Evolutionary conservation across 345 rosid species (phyloP), one percentile per base, ranked within the genome.

Genomic region (Gossypium anomalum): DNA sequence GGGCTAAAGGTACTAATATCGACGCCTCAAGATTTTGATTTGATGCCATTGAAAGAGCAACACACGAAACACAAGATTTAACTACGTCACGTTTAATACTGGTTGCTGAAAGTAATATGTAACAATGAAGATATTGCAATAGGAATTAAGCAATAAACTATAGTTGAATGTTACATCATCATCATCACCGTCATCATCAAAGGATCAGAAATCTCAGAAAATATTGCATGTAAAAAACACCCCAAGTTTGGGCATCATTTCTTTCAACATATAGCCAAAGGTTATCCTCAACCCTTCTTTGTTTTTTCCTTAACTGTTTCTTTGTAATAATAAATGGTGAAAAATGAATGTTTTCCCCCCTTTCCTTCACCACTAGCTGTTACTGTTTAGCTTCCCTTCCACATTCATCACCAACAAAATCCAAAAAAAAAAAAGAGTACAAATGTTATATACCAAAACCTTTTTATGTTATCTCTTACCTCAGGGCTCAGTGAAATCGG

Each of bases 361-460:
- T 80, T 53, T 29, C 52, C 52, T 77, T 48, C 64, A 76, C 76
- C 11, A 34, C 38, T 34, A 70, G 41, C 60, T 79, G 67, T 70
- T 73, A 29, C 71, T 74, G 60, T 51, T 69, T 69, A 69, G 25
- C 45, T 56, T 82, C 75, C 76, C 85, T 74, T 82, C 72, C 79
- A 73, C 76, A 47, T 55, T 75, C 73, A 22, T 81, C 75, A 67
- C 70, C 76, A 77, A 59, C 77, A 10, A 23, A 56, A 56, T 9
- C 60, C 60, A 1, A 68, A 74, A 78, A 78, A 74, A 78, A 78
- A 53, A 76, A 76, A 53, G 70, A 80, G 45, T 72, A 48, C 53
- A 27, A 68, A 72, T 76, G 62, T 57, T 84, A 84, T 84, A 72
- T 87, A 87, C 90, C 93, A 85, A 83, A 84, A 84, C 59, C 80